A percentile compares a stretch with the other conserved stretches of the same genome.
These are phyloP conservation scores for Chlorencoelia australis DNA, from an alignment of 2,329 filamentous ascomycete genomes.

Conservation along the genomic window DNA sequence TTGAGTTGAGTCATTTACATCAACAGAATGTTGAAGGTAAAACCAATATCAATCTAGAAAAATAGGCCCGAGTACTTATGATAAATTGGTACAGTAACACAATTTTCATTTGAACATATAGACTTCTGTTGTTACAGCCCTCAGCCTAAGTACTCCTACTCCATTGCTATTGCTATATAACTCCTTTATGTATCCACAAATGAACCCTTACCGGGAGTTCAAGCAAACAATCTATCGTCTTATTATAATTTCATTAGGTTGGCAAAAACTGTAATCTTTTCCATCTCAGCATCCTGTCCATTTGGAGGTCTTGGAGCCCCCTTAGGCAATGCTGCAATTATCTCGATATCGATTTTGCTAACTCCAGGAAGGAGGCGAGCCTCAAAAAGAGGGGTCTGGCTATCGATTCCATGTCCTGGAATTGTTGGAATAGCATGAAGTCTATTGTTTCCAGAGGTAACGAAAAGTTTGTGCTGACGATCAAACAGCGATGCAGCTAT, in stretches of 20 bases:
- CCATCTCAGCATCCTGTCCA: slow-evolving; percentile 60
- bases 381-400: slow-evolving; percentile 63
- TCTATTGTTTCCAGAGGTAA: slow-evolving; percentile 57
- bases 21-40: too few species aligned
- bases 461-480: slow-evolving; percentile 68
- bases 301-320: slow-evolving; percentile 43
- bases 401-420: slow-evolving; percentile 43
- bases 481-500: slow-evolving; percentile 53
- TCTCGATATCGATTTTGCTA: slow-evolving; percentile 69
- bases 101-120: too few species aligned
- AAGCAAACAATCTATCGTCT: background rate
- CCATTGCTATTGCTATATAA: too few species aligned
- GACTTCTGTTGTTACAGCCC: too few species aligned
- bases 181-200: too few species aligned
- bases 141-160: too few species aligned
- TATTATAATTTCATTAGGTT: slow-evolving; percentile 46
- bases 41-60: too few species aligned
- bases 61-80: too few species aligned
- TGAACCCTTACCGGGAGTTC: too few species aligned
- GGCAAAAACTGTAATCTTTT: slow-evolving; percentile 67
- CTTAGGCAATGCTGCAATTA: slow-evolving; percentile 60
- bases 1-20: too few species aligned
- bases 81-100: too few species aligned
- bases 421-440: slow-evolving; percentile 37
- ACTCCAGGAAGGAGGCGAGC: slow-evolving; percentile 59